Evolutionary conservation across 345 rosid species (phyloP), one percentile per base, ranked within the genome.

Genomic region (Corchorus capsularis): DNA sequence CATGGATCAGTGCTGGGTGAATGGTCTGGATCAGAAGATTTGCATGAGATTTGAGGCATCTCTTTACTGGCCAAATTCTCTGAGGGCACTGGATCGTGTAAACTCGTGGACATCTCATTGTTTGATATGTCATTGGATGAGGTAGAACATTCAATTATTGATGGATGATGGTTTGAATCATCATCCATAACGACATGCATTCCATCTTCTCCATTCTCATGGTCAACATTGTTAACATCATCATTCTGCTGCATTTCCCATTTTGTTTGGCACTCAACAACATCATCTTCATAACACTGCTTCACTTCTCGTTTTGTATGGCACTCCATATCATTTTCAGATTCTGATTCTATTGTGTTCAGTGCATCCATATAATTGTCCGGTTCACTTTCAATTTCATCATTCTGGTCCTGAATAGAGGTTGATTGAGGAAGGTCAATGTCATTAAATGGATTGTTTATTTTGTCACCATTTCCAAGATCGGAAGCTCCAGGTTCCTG

Each of bases 291-390:
- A 22, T 65, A 80, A 77, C 35, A 76, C 64, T 76, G 86, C 78
- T 76, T 72, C 75, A 78, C 83, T 76, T 83, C 88, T 73, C 47
- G 83, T 83, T 87, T 89, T 14, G 85, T 86, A 78, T 79, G 86
- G 76, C 71, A 87, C 75, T 85, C 91, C 35, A 76, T 57, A 70
- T 89, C 89, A 68, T 22, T 82, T 77, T 89, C 95, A 22, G 91
- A 92, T 89, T 91, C 99, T 2, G 91, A 83, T 75, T 96, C 97
- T 37, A 96, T 89, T 15, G 88, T 87, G 80, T 93, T 92, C 71
- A 90, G 93, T 19, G 98, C 98, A 86, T 95, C 99, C 87, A 86
- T 80, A 63, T 74, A 93, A 75, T 87, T 79, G 50, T 93, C 99
- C 52, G 88, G 79, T 83, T 93, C 98, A 59, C 99, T 95, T 76